Base-by-base conservation (phyloP, 495 filamentous ascomycete species). In the Pseudoneurospora amorphoporcata region DNA sequence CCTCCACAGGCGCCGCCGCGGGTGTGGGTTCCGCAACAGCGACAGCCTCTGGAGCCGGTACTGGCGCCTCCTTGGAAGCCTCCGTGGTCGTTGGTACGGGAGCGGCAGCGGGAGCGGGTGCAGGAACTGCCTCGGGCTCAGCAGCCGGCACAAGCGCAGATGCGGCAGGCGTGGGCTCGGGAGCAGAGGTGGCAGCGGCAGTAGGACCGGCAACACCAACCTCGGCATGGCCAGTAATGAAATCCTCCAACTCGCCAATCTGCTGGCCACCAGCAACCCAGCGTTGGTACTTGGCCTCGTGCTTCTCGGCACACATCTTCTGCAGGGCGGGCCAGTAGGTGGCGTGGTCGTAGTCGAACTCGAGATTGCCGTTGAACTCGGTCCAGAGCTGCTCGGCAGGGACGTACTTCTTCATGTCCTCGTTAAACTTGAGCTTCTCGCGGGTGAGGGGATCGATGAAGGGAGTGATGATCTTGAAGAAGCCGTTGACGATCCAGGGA, bases 351-450 rank as follows among this genome's bases (percentile, higher is more conserved):
- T 99, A 99, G 77, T 90, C 88, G 76, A 98, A 99, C 42, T 94
- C 82, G 40, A 90, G 82, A 69, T 89, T 83, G 37, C 90, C 90
- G 73, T 88, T 77, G 74, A 88, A 87, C 70, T 88, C 83, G 73
- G 87, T 88, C 89, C 94, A 89, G 45, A 99, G 87, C 71, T 97
- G 94, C 75, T 87, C 83, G 8, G 88, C 77, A 7, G 94, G 94
- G 12, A 98, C 91, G 76, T 92, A 90, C 68, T 91, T 82, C 73
- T 85, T 82, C 82, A 95, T 86, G 76, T 97, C 91, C 76, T 96
- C 92, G 82, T 97, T 97, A 86, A 97, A 98, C 78, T 92, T 93
- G 77, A 99, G 88, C 85, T 99, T 99, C 74, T 95, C 88, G 17
- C 90, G 88, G 17, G 95, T 99, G 73, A 90, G 75, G 9, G 95